These are phyloP conservation scores for Cryptosporidium sp. DNA, from an alignment of 169 alveolate genomes.

Conservation along the genomic window DNA sequence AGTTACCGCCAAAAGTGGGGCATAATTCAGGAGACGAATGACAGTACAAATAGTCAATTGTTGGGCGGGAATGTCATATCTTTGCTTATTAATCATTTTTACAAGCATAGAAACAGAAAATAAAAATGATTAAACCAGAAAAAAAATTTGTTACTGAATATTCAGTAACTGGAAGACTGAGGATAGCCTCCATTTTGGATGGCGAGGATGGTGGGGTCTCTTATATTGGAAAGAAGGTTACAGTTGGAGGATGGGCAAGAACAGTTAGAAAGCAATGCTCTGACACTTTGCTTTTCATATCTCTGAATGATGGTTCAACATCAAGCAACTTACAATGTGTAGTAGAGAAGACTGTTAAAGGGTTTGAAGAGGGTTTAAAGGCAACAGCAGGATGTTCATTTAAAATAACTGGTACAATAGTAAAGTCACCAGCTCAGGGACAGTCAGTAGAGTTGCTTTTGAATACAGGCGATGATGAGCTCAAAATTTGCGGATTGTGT, in stretches of 20 bases:
- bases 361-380: constrained; percentile 83
- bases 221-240: constrained; percentile 76
- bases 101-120: neutral
- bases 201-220: constrained; percentile 50
- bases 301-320: constrained; percentile 96
- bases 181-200: constrained; percentile 68
- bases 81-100: neutral
- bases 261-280: constrained; percentile 94
- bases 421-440: constrained; percentile 92
- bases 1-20: neutral
- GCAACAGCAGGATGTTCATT: constrained; percentile 89
- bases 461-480: constrained; percentile 77
- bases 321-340: constrained; percentile 92
- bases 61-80: neutral
- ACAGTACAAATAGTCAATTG: neutral
- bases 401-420: constrained; percentile 90
- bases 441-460: constrained; percentile 88
- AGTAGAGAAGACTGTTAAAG: constrained; percentile 87
- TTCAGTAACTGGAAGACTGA: constrained; percentile 46
- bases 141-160: constrained; percentile 1
- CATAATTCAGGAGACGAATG: neutral
- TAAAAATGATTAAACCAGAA: constrained; percentile 13
- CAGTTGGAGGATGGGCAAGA: constrained; percentile 97
- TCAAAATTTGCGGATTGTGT: constrained; percentile 86
- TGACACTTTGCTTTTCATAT: constrained; percentile 92